Conservation (phyloP, 2,329 filamentous ascomycete species). For the Scopulariopsis brevicaulis region DNA sequence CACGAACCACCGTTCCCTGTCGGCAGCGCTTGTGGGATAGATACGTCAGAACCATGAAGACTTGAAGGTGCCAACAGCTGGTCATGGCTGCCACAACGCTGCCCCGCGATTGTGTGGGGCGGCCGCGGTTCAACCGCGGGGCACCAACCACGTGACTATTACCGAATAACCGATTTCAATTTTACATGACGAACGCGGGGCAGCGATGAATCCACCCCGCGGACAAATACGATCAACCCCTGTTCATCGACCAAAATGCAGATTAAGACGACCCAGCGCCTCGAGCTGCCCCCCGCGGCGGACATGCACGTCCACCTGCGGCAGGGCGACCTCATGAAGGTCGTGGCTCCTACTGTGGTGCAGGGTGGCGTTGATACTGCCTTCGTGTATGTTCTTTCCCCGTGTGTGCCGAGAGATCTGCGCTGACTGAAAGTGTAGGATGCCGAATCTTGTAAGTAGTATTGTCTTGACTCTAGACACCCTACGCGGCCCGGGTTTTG, state of each 20-base stretch:
- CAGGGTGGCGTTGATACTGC: conserved; percentile 55
- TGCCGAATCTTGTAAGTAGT: conserved; percentile 45
- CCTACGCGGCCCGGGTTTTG: too few species aligned
- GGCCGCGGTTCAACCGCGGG: neutral
- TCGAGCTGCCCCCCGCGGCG: conserved; percentile 51
- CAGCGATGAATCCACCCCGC: neutral
- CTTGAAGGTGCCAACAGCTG: neutral
- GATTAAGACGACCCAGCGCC: neutral
- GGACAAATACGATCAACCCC: neutral
- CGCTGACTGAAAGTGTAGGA: conserved; percentile 11
- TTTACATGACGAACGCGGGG: neutral
- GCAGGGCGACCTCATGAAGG: conserved; percentile 52
- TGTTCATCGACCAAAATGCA: neutral
- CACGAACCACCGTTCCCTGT: too few species aligned
- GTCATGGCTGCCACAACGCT: neutral
- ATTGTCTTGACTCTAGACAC: neutral
- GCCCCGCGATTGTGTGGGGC: neutral
- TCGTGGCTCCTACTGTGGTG: conserved; percentile 37
- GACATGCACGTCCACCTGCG: conserved; percentile 65
- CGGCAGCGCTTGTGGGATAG: too few species aligned
- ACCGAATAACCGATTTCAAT: neutral
- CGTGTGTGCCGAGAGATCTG: neutral
- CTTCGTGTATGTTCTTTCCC: conserved; percentile 22
- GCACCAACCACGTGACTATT: neutral
- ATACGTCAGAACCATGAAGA: too few species aligned